Evolutionary conservation across 2,329 filamentous ascomycete genomes (phyloP).

Genomic region (Cordyceps cicadae): DNA sequence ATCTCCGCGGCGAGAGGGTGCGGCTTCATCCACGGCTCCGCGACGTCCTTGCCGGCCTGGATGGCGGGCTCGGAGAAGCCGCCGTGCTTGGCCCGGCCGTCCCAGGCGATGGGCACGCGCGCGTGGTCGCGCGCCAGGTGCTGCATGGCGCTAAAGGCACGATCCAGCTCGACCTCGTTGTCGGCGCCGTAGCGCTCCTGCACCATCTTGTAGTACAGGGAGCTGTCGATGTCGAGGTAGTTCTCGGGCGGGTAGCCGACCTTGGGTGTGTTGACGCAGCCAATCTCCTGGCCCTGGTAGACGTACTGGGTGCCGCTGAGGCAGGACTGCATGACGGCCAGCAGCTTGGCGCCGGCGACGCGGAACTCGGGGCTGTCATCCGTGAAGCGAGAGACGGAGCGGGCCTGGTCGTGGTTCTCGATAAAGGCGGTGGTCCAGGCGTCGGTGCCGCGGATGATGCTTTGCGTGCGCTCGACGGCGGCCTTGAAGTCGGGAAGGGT

Average conservation of each 20-base stretch:
- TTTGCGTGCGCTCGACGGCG: conserved; percentile 41
- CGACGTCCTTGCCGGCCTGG: conserved; percentile 18
- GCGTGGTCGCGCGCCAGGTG: conserved; percentile 49
- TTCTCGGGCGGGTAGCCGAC: conserved; percentile 52
- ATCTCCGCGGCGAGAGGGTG: conserved; percentile 29
- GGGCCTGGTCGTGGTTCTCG: conserved; percentile 58
- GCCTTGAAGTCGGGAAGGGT: conserved; percentile 40
- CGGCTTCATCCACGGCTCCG: conserved; percentile 27
- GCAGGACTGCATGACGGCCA: conserved; percentile 44
- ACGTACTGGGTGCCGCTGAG: conserved; percentile 55
- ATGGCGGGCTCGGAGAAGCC: conserved; percentile 31
- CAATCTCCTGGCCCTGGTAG: conserved; percentile 61
- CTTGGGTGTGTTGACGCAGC: conserved; percentile 51
- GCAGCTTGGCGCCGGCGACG: conserved; percentile 45
- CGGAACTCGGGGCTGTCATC: conserved; percentile 41
- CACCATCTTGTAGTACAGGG: conserved; percentile 29
- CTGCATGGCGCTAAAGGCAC: conserved; percentile 23
- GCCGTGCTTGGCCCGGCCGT: conserved; percentile 25
- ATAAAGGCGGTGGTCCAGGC: conserved; percentile 58
- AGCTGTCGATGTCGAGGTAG: conserved; percentile 40
- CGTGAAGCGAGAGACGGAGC: conserved; percentile 48
- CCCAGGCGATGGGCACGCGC: conserved; percentile 61
- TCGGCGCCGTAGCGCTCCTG: conserved; percentile 21
- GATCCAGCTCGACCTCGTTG: conserved; percentile 28
- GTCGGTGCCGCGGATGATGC: conserved; percentile 43